A percentile compares a stretch with the other conserved stretches of the same genome.
Conservation (phyloP, 2,329 filamentous ascomycete genomes). For the Diatrype stigma region DNA sequence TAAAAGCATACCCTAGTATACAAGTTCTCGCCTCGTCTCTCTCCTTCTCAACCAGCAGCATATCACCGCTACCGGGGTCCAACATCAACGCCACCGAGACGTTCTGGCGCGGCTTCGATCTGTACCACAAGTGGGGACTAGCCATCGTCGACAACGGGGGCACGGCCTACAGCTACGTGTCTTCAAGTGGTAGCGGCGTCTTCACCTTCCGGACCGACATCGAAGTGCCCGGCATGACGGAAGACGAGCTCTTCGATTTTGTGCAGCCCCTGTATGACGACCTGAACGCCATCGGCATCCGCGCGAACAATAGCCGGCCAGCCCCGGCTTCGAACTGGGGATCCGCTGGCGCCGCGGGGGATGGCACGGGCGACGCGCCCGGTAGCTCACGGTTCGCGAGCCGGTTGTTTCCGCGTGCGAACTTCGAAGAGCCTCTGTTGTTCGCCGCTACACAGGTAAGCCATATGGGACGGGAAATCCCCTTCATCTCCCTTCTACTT, state of each 20-base stretch:
- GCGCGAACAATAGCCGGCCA: slow-evolving; percentile 19
- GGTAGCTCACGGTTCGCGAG: slow-evolving; percentile 27
- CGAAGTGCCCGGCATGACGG: slow-evolving; percentile 28
- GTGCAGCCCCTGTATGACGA: slow-evolving; percentile 29
- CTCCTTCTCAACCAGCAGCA: slow-evolving; percentile 12
- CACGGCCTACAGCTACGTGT: slow-evolving; percentile 32
- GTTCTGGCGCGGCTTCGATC: slow-evolving; percentile 29
- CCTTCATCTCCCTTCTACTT: too few species aligned
- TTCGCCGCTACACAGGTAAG: too few species aligned
- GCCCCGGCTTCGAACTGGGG: slow-evolving; percentile 26
- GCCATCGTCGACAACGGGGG: slow-evolving; percentile 31
- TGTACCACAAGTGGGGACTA: slow-evolving; percentile 30
- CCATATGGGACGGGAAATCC: too few species aligned
- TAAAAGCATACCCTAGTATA: slow-evolving; percentile 24
- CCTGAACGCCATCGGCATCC: slow-evolving; percentile 28
- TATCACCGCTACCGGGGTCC: slow-evolving; percentile 4
- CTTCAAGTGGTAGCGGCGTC: slow-evolving; percentile 21
- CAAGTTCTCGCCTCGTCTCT: slow-evolving; percentile 17
- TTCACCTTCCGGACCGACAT: slow-evolving; percentile 29
- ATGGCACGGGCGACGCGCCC: slow-evolving; percentile 23
- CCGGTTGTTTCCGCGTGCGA: slow-evolving; percentile 27
- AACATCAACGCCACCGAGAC: slow-evolving; percentile 9
- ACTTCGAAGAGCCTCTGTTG: slow-evolving; percentile 12
- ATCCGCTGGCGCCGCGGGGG: slow-evolving; percentile 9
- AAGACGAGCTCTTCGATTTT: slow-evolving; percentile 20